phyloP scores from a whole-genome alignment of 192 early-diverging fungal species.

The Entomortierella beljakovae region DNA sequence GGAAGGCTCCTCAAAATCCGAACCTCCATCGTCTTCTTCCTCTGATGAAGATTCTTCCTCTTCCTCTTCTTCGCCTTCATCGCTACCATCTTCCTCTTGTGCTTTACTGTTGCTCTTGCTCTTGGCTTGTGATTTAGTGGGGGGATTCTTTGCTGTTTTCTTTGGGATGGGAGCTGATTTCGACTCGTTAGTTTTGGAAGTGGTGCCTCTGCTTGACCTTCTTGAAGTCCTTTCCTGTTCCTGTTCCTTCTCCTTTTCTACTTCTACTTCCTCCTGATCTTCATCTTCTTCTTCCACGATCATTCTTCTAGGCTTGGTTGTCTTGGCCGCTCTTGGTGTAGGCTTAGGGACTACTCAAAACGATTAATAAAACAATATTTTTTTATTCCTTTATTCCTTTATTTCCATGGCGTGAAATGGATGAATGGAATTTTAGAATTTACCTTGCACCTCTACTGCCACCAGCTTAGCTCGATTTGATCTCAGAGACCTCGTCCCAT shows the following conservation, averaged over 20 bases:
- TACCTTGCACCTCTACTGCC: too few relatives aligned
- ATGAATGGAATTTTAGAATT: too few relatives aligned
- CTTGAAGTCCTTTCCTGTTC: not conserved
- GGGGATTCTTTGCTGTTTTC: conserved; percentile 61
- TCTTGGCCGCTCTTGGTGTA: not conserved
- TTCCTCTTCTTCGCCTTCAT: conserved; percentile 21
- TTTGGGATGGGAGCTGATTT: conserved; percentile 31
- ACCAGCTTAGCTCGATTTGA: too few relatives aligned
- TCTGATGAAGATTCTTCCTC: conserved; percentile 12
- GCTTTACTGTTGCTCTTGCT: not conserved
- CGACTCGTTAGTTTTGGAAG: conserved; percentile 53
- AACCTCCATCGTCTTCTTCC: conserved; percentile 15
- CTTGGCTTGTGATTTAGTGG: too few relatives aligned
- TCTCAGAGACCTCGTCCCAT: too few relatives aligned
- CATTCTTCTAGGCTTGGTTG: conserved; percentile 1
- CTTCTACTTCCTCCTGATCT: not conserved
- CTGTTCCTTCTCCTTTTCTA: conserved; percentile 16
- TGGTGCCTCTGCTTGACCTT: conserved; percentile 1
- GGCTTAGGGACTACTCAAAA: not conserved
- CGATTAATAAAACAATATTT: too few relatives aligned
- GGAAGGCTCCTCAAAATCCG: conserved; percentile 42
- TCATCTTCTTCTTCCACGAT: conserved; percentile 1
- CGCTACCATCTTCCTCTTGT: conserved; percentile 14
- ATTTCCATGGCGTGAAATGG: too few relatives aligned
- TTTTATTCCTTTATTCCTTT: too few relatives aligned